Percentiles rank a stretch among this genome's conserved stretches.
Evolutionary conservation across 2,329 filamentous ascomycete genomes (phyloP).

Genomic region (Stachybotrys echinatus): DNA sequence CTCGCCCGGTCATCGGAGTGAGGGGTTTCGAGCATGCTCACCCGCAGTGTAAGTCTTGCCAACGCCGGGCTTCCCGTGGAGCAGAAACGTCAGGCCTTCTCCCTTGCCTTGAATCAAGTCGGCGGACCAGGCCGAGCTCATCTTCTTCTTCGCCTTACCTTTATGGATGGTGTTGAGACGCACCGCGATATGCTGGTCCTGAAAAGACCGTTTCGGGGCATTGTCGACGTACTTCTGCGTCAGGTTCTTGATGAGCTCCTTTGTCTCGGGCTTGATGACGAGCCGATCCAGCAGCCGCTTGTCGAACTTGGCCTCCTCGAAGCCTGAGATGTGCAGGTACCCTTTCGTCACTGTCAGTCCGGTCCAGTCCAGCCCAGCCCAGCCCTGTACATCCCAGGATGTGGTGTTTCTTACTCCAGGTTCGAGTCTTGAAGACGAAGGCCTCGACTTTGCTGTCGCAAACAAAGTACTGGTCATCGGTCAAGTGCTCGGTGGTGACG

Average conservation of each 20-base stretch:
- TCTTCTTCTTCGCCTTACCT: neutral
- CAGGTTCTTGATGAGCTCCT: slow-evolving; percentile 1
- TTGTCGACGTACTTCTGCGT: neutral
- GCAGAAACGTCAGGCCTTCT: neutral
- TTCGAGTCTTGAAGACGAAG: slow-evolving; percentile 11
- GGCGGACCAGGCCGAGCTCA: neutral
- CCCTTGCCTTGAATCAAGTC: slow-evolving; percentile 1
- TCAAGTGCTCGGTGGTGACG: neutral
- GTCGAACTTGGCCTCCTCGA: neutral
- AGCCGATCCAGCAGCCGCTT: neutral
- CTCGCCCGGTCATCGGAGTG: neutral
- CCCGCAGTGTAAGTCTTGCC: slow-evolving; percentile 1
- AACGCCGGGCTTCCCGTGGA: neutral
- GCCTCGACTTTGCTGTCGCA: slow-evolving; percentile 7
- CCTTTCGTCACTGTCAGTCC: neutral
- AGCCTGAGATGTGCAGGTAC: neutral
- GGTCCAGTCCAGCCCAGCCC: no score
- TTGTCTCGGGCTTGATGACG: neutral
- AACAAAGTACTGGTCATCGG: slow-evolving; percentile 11
- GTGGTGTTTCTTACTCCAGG: slow-evolving; percentile 11
- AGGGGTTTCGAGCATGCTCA: neutral
- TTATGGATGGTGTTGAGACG: neutral
- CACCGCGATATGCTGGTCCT: neutral
- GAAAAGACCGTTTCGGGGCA: neutral
- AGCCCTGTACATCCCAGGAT: no score